Conservation (phyloP, 345 rosid species). For the Citrus glauca region DNA sequence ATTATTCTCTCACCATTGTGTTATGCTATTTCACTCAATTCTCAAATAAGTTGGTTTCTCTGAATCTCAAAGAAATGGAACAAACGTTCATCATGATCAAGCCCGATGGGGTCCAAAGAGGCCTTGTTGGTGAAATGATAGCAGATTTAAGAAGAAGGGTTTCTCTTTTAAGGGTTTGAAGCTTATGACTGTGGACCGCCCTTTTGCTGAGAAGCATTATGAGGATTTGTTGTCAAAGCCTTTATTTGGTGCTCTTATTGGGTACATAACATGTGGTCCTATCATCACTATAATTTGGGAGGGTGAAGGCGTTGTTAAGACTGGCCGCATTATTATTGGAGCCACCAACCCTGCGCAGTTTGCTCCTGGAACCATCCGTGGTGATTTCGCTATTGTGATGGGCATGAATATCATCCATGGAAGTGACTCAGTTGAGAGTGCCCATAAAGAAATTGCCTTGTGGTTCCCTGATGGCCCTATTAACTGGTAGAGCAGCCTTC, state of each 20-base stretch:
- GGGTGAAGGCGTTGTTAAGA: conserved; percentile 81
- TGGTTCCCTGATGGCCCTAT: no score
- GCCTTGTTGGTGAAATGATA: no score
- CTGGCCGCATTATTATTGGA: conserved; percentile 86
- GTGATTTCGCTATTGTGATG: conserved; percentile 81
- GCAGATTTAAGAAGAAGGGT: no score
- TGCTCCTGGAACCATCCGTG: conserved; percentile 96
- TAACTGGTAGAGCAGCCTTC: no score
- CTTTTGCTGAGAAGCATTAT: conserved; percentile 59
- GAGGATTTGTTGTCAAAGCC: conserved; percentile 77
- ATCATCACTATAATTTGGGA: conserved; percentile 98
- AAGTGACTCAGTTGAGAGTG: no score
- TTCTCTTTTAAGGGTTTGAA: conserved; percentile 50
- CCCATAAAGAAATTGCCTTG: no score
- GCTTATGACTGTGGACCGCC: conserved; percentile 57
- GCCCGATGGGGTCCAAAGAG: no score
- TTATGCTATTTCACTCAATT: no score
- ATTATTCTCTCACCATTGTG: no score
- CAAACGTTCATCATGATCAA: no score
- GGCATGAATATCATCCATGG: conserved; percentile 94
- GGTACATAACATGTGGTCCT: conserved; percentile 89
- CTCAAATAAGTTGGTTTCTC: no score
- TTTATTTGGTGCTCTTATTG: conserved; percentile 83
- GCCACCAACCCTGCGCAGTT: conserved; percentile 94
- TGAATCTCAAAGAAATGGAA: no score